These are phyloP conservation scores for Penicillium sp. DNA, from an alignment of 2,329 filamentous ascomycete species.

Conservation along the genomic window DNA sequence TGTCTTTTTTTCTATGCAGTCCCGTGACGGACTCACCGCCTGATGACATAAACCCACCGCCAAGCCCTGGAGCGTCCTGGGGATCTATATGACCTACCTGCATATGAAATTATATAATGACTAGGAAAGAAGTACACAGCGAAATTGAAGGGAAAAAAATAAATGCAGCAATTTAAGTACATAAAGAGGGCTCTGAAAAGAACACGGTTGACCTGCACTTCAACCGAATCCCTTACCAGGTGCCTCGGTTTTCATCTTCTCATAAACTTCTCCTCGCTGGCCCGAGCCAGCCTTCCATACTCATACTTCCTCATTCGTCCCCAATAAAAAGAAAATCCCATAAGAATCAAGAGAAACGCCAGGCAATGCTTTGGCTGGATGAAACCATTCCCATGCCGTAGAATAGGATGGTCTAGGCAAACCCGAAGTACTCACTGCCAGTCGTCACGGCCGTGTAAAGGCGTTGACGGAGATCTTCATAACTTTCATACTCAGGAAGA, in stretches of 20 bases:
- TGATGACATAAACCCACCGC: background rate
- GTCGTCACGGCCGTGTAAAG: slow-evolving; percentile 96
- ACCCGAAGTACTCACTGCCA: slow-evolving; percentile 95
- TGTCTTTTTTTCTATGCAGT: slow-evolving; percentile 20
- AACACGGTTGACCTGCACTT: slow-evolving; percentile 44
- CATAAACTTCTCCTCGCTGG: slow-evolving; percentile 11
- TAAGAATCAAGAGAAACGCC: slow-evolving; percentile 34
- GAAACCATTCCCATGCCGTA: slow-evolving; percentile 18
- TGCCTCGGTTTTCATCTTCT: slow-evolving; percentile 17
- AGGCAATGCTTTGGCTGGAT: slow-evolving; percentile 36
- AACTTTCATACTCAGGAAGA: slow-evolving; percentile 95
- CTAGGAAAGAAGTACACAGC: background rate
- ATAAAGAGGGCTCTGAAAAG: slow-evolving; percentile 11
- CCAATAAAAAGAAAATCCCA: slow-evolving; percentile 22
- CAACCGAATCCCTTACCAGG: slow-evolving; percentile 24
- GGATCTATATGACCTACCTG: background rate
- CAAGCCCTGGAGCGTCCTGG: background rate
- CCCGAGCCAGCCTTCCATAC: slow-evolving; percentile 9
- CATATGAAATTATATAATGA: background rate
- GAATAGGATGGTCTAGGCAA: slow-evolving; percentile 63
- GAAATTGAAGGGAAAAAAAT: slow-evolving; percentile 1
- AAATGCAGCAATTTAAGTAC: slow-evolving; percentile 27
- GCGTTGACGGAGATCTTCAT: slow-evolving; percentile 83
- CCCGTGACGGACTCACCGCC: slow-evolving; percentile 28
- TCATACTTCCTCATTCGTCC: slow-evolving; percentile 8